Base-by-base conservation (phyloP, 202 grass and related monocot genomes). In the Schoenoplectus tabernaemontani region DNA sequence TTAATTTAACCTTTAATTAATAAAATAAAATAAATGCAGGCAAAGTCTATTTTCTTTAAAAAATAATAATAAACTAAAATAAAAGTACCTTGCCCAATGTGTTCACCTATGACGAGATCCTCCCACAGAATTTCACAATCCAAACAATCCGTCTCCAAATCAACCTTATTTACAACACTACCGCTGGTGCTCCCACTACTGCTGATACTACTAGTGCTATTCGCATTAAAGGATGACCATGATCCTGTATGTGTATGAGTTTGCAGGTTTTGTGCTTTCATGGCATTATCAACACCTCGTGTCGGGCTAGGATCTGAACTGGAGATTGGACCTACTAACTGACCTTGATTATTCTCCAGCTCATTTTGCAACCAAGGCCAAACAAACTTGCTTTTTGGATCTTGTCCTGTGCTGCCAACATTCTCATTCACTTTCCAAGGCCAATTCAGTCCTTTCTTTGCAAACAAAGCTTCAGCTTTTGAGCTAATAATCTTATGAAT, bases 81-180 rank as follows among this genome's bases (percentile, higher is more conserved):
- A 43, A 74, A 48, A 79, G 22, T 91, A 99, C 96, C 96, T 99
- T 99, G 96, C 41, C 96, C 96, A 74, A 96, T 88, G 78, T 99
- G 92, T 85, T 96, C 92, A 60, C 92, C 90, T 83, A 99, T 91
- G 68, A 59, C 85, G 56, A 99, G 92, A 85, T 99, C 96, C 84
- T 96, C 96, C 96, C 96, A 99, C 57, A 96, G 79, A 84, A 99
- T 99, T 47, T 96, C 96, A 85, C 95, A 99, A 85, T 99, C 96
- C 71, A 99, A 88, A 85, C 96, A 93, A 82, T 99, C 96, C 4
- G 76, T 84, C 78, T 99, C 92, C 78, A 89, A 78, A 82, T 99
- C 92, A 76, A 91, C 85, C 84, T 89, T 96, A 82, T 99, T 85
- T 83, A 93, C 78, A 86, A 90, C 83, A 85, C 83, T 91, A 74